Percentiles rank a stretch among this genome's conserved stretches.
phyloP scores from a whole-genome alignment of 2,329 filamentous ascomycete genomes.

The Alternaria longipes region DNA sequence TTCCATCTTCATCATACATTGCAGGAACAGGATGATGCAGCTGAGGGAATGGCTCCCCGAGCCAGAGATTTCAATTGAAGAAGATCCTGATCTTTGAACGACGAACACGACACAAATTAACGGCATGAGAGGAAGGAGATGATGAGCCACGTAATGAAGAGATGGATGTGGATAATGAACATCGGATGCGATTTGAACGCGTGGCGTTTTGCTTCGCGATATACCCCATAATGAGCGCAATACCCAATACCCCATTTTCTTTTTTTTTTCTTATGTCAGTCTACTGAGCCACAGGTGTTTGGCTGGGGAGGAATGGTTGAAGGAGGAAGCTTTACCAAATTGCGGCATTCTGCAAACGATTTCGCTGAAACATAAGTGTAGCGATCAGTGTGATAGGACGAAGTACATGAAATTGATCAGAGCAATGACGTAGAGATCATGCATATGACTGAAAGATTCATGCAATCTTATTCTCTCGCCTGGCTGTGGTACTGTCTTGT shows the following conservation, averaged over 20 bases:
- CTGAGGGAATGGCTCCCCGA: constrained; percentile 52
- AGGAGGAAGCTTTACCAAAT: background rate
- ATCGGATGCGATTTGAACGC: constrained; percentile 7
- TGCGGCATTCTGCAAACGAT: background rate
- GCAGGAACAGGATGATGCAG: constrained; percentile 60
- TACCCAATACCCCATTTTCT: constrained; percentile 13
- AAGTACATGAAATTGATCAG: background rate
- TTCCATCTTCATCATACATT: constrained; percentile 64
- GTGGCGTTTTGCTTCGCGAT: constrained; percentile 27
- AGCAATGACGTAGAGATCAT: background rate
- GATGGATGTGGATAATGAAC: constrained; percentile 10
- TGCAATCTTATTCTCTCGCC: background rate
- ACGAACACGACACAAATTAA: constrained; percentile 1
- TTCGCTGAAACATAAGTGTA: background rate
- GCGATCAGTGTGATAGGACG: background rate
- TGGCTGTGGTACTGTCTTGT: background rate
- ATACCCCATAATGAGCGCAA: constrained; percentile 27
- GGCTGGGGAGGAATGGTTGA: background rate
- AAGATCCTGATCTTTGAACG: constrained; percentile 46
- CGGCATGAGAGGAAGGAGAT: background rate
- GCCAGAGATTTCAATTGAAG: constrained; percentile 15
- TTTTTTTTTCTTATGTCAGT: constrained; percentile 12
- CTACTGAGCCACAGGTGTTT: background rate
- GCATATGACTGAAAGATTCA: background rate
- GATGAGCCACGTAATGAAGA: constrained; percentile 7